phyloP scores from a whole-genome alignment of 1,139 yeast species.

The Candida sp. region DNA sequence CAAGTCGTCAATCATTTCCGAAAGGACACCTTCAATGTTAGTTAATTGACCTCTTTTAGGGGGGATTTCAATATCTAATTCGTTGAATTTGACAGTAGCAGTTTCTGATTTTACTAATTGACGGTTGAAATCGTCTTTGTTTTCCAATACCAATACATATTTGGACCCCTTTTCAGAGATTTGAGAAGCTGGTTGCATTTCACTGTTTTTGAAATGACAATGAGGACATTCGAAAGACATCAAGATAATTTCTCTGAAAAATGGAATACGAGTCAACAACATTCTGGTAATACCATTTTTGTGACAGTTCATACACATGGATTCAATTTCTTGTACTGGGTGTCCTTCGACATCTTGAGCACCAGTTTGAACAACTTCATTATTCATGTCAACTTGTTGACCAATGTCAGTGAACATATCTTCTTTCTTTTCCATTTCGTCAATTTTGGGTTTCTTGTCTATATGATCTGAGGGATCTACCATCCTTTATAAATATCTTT shows the following conservation, averaged over 20 bases:
- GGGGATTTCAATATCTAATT: constrained; percentile 92
- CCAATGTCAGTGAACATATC: constrained; percentile 58
- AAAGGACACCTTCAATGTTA: constrained; percentile 83
- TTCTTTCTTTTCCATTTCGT: constrained; percentile 18
- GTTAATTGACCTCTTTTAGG: constrained; percentile 93
- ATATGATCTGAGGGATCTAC: constrained; percentile 7
- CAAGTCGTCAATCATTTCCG: constrained; percentile 81
- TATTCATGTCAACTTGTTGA: constrained; percentile 42
- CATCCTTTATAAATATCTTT: not conserved
- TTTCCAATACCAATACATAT: constrained; percentile 69
- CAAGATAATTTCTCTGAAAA: constrained; percentile 83
- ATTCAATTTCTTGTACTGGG: constrained; percentile 93
- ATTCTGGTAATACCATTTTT: constrained; percentile 80
- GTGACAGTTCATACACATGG: constrained; percentile 95
- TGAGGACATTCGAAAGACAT: constrained; percentile 98
- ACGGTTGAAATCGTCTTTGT: constrained; percentile 74
- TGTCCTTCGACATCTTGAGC: constrained; percentile 88
- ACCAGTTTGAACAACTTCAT: constrained; percentile 43
- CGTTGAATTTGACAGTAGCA: constrained; percentile 77
- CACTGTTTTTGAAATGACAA: constrained; percentile 88
- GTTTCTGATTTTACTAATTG: constrained; percentile 92
- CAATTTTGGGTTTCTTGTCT: constrained; percentile 11
- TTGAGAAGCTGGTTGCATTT: constrained; percentile 90
- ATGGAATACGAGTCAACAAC: constrained; percentile 86
- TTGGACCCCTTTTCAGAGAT: constrained; percentile 85